A percentile compares a stretch with the other conserved stretches of the same genome.
These are phyloP conservation scores for Ajuga chamaepitys DNA, from an alignment of 257 asterid species.

Conservation along the genomic window DNA sequence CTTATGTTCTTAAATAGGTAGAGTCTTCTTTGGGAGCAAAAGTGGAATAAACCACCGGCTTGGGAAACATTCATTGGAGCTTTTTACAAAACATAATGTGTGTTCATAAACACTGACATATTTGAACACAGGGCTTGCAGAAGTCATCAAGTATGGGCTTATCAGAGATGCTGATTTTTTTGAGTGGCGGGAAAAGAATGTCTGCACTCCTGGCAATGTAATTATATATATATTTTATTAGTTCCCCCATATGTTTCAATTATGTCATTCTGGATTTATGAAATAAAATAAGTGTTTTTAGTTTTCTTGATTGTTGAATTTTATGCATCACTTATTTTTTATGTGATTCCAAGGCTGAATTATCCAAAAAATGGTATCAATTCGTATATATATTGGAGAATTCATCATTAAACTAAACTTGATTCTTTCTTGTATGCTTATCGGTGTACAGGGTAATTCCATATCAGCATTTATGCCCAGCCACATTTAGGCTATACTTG, in stretches of 20 bases:
- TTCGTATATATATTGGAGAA: too few relatives aligned
- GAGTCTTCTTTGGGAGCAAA: constrained; percentile 98
- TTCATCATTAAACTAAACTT: too few relatives aligned
- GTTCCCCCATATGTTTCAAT: neutral
- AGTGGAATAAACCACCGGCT: constrained; percentile 98
- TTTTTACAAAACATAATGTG: constrained; percentile 98
- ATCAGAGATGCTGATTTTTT: constrained; percentile 84
- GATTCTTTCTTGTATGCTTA: too few relatives aligned
- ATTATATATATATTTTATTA: neutral
- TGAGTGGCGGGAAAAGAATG: constrained; percentile 96
- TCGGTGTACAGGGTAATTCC: too few relatives aligned
- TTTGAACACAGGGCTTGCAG: constrained; percentile 93
- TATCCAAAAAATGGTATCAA: too few relatives aligned
- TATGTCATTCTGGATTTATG: too few relatives aligned
- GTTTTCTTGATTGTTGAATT: too few relatives aligned
- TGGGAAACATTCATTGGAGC: constrained; percentile 95
- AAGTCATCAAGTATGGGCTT: constrained; percentile 91
- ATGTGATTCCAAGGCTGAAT: too few relatives aligned
- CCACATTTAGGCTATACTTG: too few relatives aligned
- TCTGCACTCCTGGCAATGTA: constrained; percentile 72
- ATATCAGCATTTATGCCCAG: too few relatives aligned
- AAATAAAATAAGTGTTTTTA: too few relatives aligned
- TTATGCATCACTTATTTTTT: too few relatives aligned
- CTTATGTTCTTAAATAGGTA: constrained; percentile 49
- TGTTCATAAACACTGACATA: constrained; percentile 83